These are phyloP conservation scores for Penicillium sp. DNA, from an alignment of 2,329 filamentous ascomycete species.

Conservation along the genomic window DNA sequence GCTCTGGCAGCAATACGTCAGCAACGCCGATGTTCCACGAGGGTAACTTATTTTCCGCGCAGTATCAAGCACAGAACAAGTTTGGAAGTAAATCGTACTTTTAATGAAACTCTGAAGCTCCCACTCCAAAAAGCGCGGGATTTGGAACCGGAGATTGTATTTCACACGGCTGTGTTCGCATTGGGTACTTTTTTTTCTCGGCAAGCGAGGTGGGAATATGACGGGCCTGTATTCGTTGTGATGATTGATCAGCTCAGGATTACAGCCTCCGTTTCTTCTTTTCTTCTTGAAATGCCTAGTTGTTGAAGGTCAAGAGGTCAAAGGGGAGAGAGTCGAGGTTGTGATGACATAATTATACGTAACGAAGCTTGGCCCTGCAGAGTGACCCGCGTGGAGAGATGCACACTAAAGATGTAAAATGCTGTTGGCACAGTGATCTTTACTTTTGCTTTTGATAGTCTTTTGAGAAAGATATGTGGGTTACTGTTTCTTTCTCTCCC, in stretches of 20 bases:
- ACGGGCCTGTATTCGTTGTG: not conserved
- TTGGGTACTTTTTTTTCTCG: constrained; percentile 17
- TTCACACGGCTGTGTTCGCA: constrained; percentile 30
- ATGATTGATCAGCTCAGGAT: not conserved
- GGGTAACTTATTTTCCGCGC: not conserved
- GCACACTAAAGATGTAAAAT: not conserved
- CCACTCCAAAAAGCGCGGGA: constrained; percentile 17
- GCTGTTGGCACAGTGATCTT: too few species aligned
- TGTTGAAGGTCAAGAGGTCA: constrained; percentile 7
- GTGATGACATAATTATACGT: constrained; percentile 31
- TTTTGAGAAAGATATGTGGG: not conserved
- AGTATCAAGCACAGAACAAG: not conserved
- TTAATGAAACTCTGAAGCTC: constrained; percentile 18
- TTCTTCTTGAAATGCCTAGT: not conserved
- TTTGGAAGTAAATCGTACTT: constrained; percentile 12
- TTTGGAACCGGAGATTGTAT: constrained; percentile 22
- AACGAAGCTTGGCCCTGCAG: constrained; percentile 17
- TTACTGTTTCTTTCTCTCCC: not conserved
- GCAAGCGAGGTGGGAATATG: constrained; percentile 5
- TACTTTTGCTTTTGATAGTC: not conserved
- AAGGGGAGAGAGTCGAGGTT: constrained; percentile 6
- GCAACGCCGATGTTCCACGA: constrained; percentile 13
- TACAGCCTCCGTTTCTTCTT: not conserved
- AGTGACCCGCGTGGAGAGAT: constrained; percentile 12
- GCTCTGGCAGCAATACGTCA: constrained; percentile 29